Conservation (phyloP, 2,329 filamentous ascomycete species). For the Fusarium hostae region DNA sequence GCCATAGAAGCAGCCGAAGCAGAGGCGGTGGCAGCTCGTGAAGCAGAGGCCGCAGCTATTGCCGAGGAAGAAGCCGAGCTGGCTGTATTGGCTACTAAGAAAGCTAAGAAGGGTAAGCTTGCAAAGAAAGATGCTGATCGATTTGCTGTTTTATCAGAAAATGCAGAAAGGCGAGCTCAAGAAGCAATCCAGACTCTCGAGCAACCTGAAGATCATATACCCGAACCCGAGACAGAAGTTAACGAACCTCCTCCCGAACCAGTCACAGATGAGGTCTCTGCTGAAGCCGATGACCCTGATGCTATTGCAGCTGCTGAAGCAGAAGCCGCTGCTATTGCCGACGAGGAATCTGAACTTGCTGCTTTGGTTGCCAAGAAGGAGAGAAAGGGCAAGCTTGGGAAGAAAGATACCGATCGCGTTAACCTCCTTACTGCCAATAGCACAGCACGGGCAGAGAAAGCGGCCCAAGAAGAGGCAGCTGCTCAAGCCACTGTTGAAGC, state of each 20-base stretch:
- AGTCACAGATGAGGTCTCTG: constrained; percentile 8
- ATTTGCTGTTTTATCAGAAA: constrained; percentile 27
- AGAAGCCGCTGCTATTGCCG: constrained; percentile 22
- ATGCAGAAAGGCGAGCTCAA: constrained; percentile 28
- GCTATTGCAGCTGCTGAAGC: constrained; percentile 11
- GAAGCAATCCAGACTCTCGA: constrained; percentile 36
- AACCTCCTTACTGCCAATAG: constrained; percentile 50
- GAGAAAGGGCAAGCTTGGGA: constrained; percentile 55
- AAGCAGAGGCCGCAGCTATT: constrained; percentile 15
- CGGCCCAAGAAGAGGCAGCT: constrained; percentile 32
- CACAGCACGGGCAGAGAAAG: constrained; percentile 42
- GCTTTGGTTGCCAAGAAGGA: constrained; percentile 58
- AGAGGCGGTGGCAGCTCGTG: constrained; percentile 28
- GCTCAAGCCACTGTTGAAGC: constrained; percentile 32
- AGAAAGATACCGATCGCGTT: constrained; percentile 58
- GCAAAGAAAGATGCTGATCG: constrained; percentile 31
- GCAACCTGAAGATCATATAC: constrained; percentile 35
- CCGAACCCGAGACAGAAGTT: constrained; percentile 7
- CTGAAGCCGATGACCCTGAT: constrained; percentile 10
- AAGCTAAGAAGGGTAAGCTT: constrained; percentile 33
- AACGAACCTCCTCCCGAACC: constrained; percentile 26
- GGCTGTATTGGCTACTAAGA: constrained; percentile 23
- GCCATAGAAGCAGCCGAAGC: constrained; percentile 21
- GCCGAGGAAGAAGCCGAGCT: constrained; percentile 36
- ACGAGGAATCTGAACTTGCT: constrained; percentile 52